phyloP scores from a whole-genome alignment of 345 rosid genomes.

The Brassica nigra region DNA sequence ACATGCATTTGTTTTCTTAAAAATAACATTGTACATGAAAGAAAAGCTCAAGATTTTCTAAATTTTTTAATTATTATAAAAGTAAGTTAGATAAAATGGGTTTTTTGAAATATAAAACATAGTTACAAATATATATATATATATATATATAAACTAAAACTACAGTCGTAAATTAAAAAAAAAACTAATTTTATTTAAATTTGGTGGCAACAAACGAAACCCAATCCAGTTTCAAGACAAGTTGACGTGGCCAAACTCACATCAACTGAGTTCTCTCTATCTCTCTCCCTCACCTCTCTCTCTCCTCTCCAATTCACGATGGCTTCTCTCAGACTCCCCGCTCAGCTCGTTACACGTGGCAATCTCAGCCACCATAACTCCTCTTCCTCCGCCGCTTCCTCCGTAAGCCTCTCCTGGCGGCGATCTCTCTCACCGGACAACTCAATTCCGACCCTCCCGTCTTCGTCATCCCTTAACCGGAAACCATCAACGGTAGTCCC shows the following conservation, averaged over 20 bases:
- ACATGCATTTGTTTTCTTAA: no score
- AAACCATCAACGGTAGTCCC: slow-evolving; percentile 27
- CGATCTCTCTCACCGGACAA: slow-evolving; percentile 44
- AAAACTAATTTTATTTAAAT: not conserved
- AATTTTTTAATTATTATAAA: not conserved
- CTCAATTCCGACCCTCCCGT: slow-evolving; percentile 2
- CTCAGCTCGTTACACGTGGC: slow-evolving; percentile 54
- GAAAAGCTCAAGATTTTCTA: not conserved
- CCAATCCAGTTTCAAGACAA: slow-evolving; percentile 19
- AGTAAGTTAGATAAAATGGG: not conserved
- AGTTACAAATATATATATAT: no score
- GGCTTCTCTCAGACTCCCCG: slow-evolving; percentile 62
- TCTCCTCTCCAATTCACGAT: not conserved
- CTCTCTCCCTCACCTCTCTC: not conserved
- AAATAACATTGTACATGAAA: not conserved
- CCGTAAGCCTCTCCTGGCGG: slow-evolving; percentile 44
- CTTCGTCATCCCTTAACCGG: slow-evolving; percentile 35
- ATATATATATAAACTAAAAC: not conserved
- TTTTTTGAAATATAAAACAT: not conserved
- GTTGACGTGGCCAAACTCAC: slow-evolving; percentile 48
- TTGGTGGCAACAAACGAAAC: slow-evolving; percentile 12
- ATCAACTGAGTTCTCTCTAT: slow-evolving; percentile 40
- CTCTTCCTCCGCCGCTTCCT: slow-evolving; percentile 8
- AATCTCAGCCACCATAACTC: slow-evolving; percentile 33
- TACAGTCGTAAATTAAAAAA: not conserved